Base-by-base conservation (phyloP, 2,329 filamentous ascomycete genomes). In the Epichloe sp. region DNA sequence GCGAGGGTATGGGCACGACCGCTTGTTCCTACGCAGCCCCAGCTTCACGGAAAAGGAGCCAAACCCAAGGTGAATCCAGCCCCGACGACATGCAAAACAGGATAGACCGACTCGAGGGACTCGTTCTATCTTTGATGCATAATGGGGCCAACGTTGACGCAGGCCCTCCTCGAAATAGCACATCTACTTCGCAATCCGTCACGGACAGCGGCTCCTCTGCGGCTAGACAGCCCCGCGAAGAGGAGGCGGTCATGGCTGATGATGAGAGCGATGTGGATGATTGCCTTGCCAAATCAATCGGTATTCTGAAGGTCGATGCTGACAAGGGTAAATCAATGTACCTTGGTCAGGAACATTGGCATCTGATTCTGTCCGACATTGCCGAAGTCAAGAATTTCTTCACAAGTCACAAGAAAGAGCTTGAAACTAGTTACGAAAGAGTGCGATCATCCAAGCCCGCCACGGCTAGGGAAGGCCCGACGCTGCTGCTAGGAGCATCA, bases 11-110 rank as follows among this genome's bases (percentile, higher is more conserved):
- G 57, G 87, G 90, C 67, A 83, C 85, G 14, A 71, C 77, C 51
- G 85, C 87, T 52, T 97, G 91, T 71, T 86, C 85, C 57, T 97
- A 96, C 72, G 89, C 88, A 45, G 77, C 82, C 48, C 83, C 81
- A 38, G 68, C 74, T 35, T 73, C 72, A 49, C 79, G 88, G 59
- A 93, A 88, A 69, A 94, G 88, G 75, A 82, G 73, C 62, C 79
- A 83, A 67, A 78, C 70, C 70, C 79, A 69, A 75, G 77, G 66
- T 54, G 68, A 76, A 59, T 70, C 76, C 50, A 81, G 68, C 59
- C 88, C 91, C 47, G 90, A 95, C 76, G 91, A 96, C 68, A 96
- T 97, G 91, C 91, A 97, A 72, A 95, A 94, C 64, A 86, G 93
- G 65, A 97, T 97, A 71, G 90, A 97, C 72, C 82, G 91, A 60